These are phyloP conservation scores for Coffea eugenioides DNA, from an alignment of 257 asterid species.

Conservation along the genomic window DNA sequence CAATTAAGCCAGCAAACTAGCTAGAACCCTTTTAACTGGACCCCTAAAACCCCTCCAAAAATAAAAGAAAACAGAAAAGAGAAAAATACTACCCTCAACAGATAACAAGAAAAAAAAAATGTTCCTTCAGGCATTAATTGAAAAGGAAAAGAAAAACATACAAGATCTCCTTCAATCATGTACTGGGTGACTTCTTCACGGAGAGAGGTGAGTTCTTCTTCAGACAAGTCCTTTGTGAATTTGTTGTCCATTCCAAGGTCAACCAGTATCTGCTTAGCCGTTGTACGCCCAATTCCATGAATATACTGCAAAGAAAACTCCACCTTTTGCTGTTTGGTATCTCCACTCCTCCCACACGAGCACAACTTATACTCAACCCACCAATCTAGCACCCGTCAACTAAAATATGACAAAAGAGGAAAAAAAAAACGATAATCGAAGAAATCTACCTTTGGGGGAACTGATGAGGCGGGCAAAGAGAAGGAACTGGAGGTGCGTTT, in stretches of 20 bases:
- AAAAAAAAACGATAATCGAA: background rate
- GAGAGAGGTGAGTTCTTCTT: conserved; percentile 81
- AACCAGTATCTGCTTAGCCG: conserved; percentile 57
- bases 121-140: background rate
- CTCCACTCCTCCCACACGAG: conserved; percentile 99
- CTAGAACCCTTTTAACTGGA: background rate
- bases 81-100: too few species aligned
- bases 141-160: conserved; percentile 24
- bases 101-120: too few species aligned
- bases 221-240: conserved; percentile 75
- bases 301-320: conserved; percentile 90
- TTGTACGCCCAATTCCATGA: conserved; percentile 91
- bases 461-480: conserved; percentile 39
- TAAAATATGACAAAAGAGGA: background rate
- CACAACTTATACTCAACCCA: conserved; percentile 72
- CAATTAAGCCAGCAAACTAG: background rate
- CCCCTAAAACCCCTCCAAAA: background rate
- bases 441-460: conserved; percentile 53
- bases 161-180: conserved; percentile 95
- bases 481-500: conserved; percentile 33
- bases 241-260: conserved; percentile 78
- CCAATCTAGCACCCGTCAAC: conserved; percentile 45
- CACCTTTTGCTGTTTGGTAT: conserved; percentile 92
- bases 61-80: background rate
- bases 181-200: conserved; percentile 95